Evolutionary conservation across 2,329 filamentous ascomycete species (phyloP), one percentile per base, ranked within the genome.

Genomic region (Tympanopsis confertula): DNA sequence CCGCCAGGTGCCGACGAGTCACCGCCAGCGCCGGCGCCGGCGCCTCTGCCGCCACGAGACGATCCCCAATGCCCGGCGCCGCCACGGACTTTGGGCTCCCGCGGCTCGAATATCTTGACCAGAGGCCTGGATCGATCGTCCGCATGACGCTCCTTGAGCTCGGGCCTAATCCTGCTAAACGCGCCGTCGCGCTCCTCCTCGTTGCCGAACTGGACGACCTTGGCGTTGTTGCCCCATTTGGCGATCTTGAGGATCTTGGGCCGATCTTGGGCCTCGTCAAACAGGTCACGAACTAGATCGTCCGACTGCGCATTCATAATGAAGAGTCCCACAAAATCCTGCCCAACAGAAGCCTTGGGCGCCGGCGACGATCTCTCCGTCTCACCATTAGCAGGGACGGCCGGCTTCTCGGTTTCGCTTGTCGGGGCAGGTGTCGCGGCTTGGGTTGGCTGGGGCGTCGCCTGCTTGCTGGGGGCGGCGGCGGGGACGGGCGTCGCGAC

Each of bases 221-320:
- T 88, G 65, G 86, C 86, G 43, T 77, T 78, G 51, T 77, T 77
- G 26, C 81, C 81, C 65, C 78, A 84, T 61, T 86, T 88, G 51
- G 86, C 80, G 37, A 89, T 69, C 59, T 79, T 81, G 39, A 75
- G 59, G 45, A 95, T 86, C 64, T 93, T 94, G 22, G 73, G 55
- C 53, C 77, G 80, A 53, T 95, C 86, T 50, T 94, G n/a, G n/a
- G n/a, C 85, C 10, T 91, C 79, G 1, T 76, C 68, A 54, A 98
- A 89, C 17, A 94, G 68, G 20, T 85, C 79, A 40, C 82, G 80
- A 26, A 85, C 82, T 42, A 88, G 84, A 20, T 94, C 86, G 46
- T 89, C 85, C 38, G 74, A 82, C 50, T 79, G 84, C 15, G 88
- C 78, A 51, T 88, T 88, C 63, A 85, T 86, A 42, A 98, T 79